Evolutionary conservation across 495 filamentous ascomycete genomes (phyloP).

Genomic region (Xylaria bambusicola): DNA sequence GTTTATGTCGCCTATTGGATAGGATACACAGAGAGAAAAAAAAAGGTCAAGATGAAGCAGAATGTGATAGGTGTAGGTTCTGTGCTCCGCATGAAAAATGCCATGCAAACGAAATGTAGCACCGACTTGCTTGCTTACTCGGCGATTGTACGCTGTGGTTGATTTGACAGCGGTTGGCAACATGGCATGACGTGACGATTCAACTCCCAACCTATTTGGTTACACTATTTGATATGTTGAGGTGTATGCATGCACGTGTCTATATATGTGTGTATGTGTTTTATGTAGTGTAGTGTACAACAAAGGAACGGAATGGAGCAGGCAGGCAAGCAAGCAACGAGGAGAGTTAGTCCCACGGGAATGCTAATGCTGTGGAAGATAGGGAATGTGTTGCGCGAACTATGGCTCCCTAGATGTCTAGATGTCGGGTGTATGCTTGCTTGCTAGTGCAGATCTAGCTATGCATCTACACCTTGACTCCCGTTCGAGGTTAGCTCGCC

Average conservation of each 20-base stretch:
- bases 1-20: too few relatives aligned
- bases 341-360: too few relatives aligned
- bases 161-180: constrained; percentile 6
- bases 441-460: constrained; percentile 5
- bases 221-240: too few relatives aligned
- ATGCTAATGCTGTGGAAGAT: neutral
- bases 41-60: neutral
- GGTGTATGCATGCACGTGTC: neutral
- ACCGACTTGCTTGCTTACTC: too few relatives aligned
- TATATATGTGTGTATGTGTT: neutral
- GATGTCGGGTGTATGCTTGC: constrained; percentile 11
- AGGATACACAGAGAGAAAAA: too few relatives aligned
- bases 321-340: too few relatives aligned
- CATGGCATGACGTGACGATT: too few relatives aligned
- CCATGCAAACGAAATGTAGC: too few relatives aligned
- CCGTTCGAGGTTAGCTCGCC: neutral
- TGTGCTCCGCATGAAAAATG: too few relatives aligned
- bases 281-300: neutral
- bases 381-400: constrained; percentile 16
- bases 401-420: neutral
- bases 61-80: too few relatives aligned
- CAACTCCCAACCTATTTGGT: neutral
- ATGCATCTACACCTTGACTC: neutral
- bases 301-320: too few relatives aligned
- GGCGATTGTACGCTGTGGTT: neutral